Conservation (phyloP, 257 asterid genomes). For the Thymus mandschuricus region DNA sequence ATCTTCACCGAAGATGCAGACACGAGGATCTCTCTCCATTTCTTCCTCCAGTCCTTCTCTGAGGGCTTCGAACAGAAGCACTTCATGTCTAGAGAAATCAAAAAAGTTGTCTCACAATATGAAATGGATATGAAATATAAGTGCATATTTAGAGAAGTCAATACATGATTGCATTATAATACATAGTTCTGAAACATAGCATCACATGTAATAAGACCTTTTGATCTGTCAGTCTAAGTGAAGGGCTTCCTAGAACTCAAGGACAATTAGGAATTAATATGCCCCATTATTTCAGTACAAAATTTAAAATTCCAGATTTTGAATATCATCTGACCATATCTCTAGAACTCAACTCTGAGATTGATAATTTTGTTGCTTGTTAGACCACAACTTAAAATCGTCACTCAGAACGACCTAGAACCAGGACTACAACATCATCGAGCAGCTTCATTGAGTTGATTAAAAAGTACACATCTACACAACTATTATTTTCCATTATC, state of each 20-base stretch:
- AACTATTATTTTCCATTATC: background rate
- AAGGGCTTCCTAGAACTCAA: background rate
- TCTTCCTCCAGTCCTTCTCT: slow-evolving; percentile 89
- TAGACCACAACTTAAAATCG: background rate
- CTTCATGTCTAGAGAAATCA: slow-evolving; percentile 53
- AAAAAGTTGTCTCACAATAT: background rate
- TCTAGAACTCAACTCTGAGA: background rate
- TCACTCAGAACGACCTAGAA: background rate
- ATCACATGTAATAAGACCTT: background rate
- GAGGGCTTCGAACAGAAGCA: slow-evolving; percentile 81
- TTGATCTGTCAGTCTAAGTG: background rate
- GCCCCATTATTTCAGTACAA: background rate
- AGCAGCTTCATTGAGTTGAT: background rate
- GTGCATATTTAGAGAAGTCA: background rate
- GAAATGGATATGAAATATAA: background rate
- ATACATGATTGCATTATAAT: background rate
- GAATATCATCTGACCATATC: background rate
- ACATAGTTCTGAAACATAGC: background rate
- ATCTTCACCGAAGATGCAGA: slow-evolving; percentile 80
- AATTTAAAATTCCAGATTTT: background rate
- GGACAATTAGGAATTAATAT: background rate
- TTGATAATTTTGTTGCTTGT: background rate
- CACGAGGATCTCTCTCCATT: slow-evolving; percentile 80
- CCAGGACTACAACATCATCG: background rate
- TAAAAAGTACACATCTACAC: background rate